phyloP scores from a whole-genome alignment of 2,329 filamentous ascomycete genomes.

The Colletotrichum theobromicola region DNA sequence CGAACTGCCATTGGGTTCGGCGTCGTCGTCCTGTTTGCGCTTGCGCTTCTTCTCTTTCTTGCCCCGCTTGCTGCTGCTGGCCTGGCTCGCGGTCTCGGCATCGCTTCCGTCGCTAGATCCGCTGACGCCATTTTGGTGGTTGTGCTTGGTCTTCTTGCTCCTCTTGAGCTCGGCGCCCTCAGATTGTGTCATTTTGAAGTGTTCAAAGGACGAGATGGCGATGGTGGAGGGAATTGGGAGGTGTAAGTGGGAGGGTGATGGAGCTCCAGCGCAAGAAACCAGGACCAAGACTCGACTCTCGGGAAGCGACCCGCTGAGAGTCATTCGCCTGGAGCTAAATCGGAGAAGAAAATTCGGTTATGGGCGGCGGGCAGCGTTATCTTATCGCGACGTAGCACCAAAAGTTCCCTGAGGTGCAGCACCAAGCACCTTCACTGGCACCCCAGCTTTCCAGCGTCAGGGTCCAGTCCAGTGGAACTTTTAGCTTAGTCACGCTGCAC shows the following conservation, averaged over 20 bases:
- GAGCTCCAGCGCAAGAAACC: not conserved
- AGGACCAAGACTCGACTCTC: not conserved
- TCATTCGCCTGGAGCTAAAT: constrained; percentile 3
- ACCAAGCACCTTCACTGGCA: no score
- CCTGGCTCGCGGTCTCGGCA: constrained; percentile 22
- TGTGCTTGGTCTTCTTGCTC: constrained; percentile 33
- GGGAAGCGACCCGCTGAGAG: constrained; percentile 3
- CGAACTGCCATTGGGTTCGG: constrained; percentile 35
- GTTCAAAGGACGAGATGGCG: not conserved
- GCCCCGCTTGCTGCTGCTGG: constrained; percentile 15
- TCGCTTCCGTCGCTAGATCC: constrained; percentile 5
- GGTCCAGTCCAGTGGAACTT: not conserved
- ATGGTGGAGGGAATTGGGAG: constrained; percentile 23
- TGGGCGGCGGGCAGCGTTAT: constrained; percentile 8
- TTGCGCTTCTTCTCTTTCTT: constrained; percentile 25
- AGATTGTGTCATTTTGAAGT: constrained; percentile 31
- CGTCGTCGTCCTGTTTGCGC: constrained; percentile 21
- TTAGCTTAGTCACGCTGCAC: not conserved
- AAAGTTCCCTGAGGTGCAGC: not conserved
- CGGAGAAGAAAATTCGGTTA: constrained; percentile 22
- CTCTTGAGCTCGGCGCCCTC: constrained; percentile 33
- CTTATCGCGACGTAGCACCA: constrained; percentile 9
- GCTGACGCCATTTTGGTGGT: constrained; percentile 31
- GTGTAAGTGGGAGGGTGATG: constrained; percentile 3
- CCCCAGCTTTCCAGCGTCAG: not conserved